Base-by-base conservation (phyloP, 306 rosid species). In the Coriaria nepalensis region DNA sequence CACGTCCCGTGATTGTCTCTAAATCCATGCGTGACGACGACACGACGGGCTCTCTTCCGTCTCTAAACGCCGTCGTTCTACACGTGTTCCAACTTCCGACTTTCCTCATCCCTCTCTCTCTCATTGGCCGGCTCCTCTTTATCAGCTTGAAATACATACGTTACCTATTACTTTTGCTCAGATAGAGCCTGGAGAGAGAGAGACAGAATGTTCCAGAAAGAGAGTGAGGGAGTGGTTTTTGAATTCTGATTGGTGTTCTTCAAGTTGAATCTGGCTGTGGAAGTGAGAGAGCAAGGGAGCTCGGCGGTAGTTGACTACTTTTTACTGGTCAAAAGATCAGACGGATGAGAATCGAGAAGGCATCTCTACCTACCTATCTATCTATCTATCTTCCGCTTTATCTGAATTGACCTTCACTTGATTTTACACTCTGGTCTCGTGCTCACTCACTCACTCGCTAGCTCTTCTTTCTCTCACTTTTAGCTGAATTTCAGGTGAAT, bases 311-410 rank as follows among this genome's bases (percentile, higher is more conserved):
- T 43, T 34, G 61, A 56, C 61, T 46, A 36, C 14, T 20, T 56
- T 56, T 56, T 52, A 45, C 45, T 45, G 44, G 9, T 56, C 45
- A 43, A 35, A 10, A 34, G 52, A 36, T 56, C 52, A 44, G 41
- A 55, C 43, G 60, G 60, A 13, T 43, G 50, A 12, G 29, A 20
- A 20, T 20, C 29, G 29, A 20, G 15, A 10, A 43, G 60, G 50
- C 43, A 55, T 43, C 34, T 34, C 13, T 8, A 14, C 38, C 29
- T 40, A 32, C 13, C 48, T 40, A n/a, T n/a, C n/a, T n/a, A n/a
- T n/a, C n/a, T 40, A 40, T 33, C 50, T 34, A 7, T 35, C 51
- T 20, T 20, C 29, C 29, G 3, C 29, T 20, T 1, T 20, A 20
- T 20, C 29, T 20, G 29, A 20, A 35, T 55, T 55, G 51, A 55